Base-by-base conservation (phyloP, 306 rosid genomes). In the Trifolium fragiferum region DNA sequence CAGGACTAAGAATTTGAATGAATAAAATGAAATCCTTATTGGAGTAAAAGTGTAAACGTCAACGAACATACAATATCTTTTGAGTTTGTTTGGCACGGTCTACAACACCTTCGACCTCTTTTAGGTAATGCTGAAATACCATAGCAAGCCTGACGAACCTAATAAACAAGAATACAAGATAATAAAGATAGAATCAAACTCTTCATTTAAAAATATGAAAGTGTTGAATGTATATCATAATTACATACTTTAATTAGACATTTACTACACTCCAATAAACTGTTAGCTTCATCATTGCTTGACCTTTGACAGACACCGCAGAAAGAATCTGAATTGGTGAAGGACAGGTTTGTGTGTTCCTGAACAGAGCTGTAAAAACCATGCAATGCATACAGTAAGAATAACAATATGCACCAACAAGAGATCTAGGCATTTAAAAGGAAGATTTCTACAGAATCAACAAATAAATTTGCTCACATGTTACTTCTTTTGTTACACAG, bases 71-170 rank as follows among this genome's bases (percentile, higher is more conserved):
- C 93, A 78, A 75, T 89, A 80, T 85, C 74, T 77, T 73, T 81
- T 46, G 91, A 86, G 68, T 68, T 81, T 51, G 85, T 63, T 44
- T 80, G 78, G 81, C 93, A 89, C 30, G 91, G 91, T 73, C 93
- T 83, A 83, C 93, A 89, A 74, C 70, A 81, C 93, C 93, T 86
- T 46, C 13, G 62, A 41, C 85, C 87, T 69, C 82, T 85, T 70
- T 85, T 89, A 30, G 93, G 93, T 62, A 81, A 38, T 81, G 82
- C 80, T 40, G 88, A 75, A 32, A 89, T 72, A 18, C 93, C 93
- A 75, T 86, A 86, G 83, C 93, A 86, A 49, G 90, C 93, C 67
- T 85, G 93, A 72, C 86, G 93, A 49, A 89, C 93, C 93, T 89
- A 71, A 66, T 51, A 64, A 66, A 76, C 76, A 79, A 62, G 25